Evolutionary conservation across 345 rosid genomes (phyloP).

Genomic region (Hypericum perforatum): DNA sequence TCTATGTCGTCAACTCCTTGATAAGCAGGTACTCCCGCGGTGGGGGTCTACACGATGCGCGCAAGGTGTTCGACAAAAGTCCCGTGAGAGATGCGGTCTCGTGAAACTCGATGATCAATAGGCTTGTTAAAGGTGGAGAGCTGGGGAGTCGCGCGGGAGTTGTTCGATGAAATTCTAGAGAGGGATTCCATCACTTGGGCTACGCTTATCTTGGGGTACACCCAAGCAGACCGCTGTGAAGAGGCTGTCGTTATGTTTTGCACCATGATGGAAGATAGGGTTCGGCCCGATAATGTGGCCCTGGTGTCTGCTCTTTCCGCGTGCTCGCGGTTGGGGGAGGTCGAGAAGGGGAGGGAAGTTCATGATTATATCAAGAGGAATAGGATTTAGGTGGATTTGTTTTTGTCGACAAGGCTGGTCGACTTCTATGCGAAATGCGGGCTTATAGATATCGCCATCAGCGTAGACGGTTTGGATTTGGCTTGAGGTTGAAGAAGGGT

Average conservation of each 20-base stretch:
- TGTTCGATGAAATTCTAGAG: no score
- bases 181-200: constrained; percentile 58
- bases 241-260: constrained; percentile 43
- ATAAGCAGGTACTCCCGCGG: constrained; percentile 21
- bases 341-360: no score
- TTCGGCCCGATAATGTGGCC: constrained; percentile 43
- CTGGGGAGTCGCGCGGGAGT: no score
- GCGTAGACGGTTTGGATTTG: constrained; percentile 13
- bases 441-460: constrained; percentile 32
- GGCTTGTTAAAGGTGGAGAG: no score
- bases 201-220: constrained; percentile 58
- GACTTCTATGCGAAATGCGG: constrained; percentile 67
- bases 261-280: constrained; percentile 30
- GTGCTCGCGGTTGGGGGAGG: no score
- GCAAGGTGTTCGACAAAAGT: constrained; percentile 41
- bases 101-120: constrained; percentile 38
- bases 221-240: constrained; percentile 25
- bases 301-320: constrained; percentile 69
- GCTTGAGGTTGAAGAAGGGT: background rate
- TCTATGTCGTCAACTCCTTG: constrained; percentile 45
- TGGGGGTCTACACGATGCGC: constrained; percentile 20
- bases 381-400: constrained; percentile 35
- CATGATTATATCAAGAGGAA: constrained; percentile 23
- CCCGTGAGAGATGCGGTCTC: constrained; percentile 45
- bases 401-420: constrained; percentile 54